These are phyloP conservation scores for Roridomyces roridus DNA, from an alignment of 768 basidiomycete species.

Conservation along the genomic window DNA sequence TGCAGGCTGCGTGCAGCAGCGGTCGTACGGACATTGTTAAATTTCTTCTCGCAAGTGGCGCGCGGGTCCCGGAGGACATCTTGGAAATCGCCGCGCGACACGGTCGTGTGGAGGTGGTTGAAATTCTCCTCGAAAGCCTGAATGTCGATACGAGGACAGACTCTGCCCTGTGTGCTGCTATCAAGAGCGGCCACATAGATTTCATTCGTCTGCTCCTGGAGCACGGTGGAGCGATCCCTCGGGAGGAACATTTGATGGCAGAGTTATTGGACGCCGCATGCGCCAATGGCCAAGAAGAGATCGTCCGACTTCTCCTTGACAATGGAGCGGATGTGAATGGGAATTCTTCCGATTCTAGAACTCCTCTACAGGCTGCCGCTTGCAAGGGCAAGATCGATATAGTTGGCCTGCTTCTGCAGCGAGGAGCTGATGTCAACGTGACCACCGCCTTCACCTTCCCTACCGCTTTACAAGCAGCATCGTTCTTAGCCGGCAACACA, in stretches of 20 bases:
- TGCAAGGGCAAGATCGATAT: background rate
- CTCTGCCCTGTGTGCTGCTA: constrained; percentile 4
- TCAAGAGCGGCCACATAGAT: background rate
- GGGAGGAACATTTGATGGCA: background rate
- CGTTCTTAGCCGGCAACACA: background rate
- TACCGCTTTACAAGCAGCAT: constrained; percentile 1
- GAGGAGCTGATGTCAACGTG: background rate
- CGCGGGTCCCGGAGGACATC: background rate
- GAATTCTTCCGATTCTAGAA: background rate
- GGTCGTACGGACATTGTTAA: too few species aligned
- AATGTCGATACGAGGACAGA: too few species aligned
- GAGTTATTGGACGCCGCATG: background rate
- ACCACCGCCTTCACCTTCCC: background rate
- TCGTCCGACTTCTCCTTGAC: background rate
- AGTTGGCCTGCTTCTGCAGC: background rate
- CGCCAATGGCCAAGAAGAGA: background rate
- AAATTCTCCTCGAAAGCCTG: too few species aligned
- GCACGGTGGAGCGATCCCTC: background rate
- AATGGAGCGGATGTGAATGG: constrained; percentile 3
- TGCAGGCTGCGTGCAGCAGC: too few species aligned
- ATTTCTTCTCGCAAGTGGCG: too few species aligned
- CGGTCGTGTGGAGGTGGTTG: too few species aligned
- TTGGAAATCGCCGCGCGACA: too few species aligned
- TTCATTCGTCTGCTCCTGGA: background rate
- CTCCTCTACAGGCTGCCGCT: constrained; percentile 1